These are phyloP conservation scores for Sclerotinia spermophila DNA, from an alignment of 2,329 filamentous ascomycete genomes.

Conservation along the genomic window DNA sequence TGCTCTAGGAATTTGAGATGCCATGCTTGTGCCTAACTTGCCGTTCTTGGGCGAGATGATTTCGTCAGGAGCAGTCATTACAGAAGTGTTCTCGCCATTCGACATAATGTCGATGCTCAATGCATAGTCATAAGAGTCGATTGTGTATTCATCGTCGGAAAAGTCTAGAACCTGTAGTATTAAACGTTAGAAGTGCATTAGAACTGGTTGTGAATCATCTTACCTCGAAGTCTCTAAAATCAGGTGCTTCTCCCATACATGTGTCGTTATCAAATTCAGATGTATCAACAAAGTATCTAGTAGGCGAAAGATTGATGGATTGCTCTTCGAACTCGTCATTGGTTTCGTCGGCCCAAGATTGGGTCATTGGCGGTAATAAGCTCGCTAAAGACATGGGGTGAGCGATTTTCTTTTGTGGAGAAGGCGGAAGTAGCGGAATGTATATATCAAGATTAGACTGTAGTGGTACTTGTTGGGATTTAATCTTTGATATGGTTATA, in stretches of 20 bases:
- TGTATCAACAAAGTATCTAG: not conserved
- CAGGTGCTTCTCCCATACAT: not conserved
- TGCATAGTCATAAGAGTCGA: not conserved
- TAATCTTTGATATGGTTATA: not conserved
- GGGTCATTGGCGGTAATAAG: not conserved
- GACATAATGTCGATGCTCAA: not conserved
- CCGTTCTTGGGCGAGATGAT: not conserved
- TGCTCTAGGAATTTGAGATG: not conserved
- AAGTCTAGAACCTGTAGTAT: not conserved
- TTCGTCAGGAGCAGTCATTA: not conserved
- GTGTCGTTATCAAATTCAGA: not conserved
- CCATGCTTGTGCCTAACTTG: not conserved
- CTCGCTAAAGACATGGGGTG: conserved; percentile 10
- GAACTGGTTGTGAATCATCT: not conserved
- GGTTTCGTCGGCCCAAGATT: conserved; percentile 8
- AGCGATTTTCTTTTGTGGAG: not conserved
- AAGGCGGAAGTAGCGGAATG: not conserved
- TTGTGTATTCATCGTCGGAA: not conserved
- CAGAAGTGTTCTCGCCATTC: not conserved
- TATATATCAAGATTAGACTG: not conserved
- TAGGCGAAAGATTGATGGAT: too few relatives aligned
- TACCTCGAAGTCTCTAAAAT: conserved; percentile 7
- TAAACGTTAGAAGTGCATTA: not conserved
- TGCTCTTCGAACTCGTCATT: not conserved
- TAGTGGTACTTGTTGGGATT: not conserved